Percentiles rank a stretch among this genome's conserved stretches.
Conservation (phyloP, 345 rosid genomes). For the Noccaea bulbosa region DNA sequence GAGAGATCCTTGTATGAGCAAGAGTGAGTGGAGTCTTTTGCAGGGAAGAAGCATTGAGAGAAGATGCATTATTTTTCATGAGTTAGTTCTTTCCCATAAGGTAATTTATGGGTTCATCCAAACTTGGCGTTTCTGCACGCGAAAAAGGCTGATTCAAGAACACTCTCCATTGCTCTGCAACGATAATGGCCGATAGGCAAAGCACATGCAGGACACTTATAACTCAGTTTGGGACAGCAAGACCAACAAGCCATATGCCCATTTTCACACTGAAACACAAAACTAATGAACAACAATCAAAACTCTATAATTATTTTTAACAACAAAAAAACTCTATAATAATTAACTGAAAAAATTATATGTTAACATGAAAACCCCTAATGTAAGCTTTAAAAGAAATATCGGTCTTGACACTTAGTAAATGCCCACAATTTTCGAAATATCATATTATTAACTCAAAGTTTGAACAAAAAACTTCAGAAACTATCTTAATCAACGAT, state of each 20-base stretch:
- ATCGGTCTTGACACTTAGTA: background rate
- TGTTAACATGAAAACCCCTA: too few relatives aligned
- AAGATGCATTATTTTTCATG: constrained; percentile 51
- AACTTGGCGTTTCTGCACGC: constrained; percentile 49
- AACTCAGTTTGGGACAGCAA: constrained; percentile 50
- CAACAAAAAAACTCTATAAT: too few relatives aligned
- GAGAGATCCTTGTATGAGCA: constrained; percentile 45
- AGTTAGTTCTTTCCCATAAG: constrained; percentile 41
- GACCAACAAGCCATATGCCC: constrained; percentile 56
- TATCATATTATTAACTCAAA: background rate
- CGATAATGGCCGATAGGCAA: constrained; percentile 52
- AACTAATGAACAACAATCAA: background rate
- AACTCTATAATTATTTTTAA: background rate
- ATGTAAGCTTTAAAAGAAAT: too few relatives aligned
- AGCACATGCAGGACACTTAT: constrained; percentile 53
- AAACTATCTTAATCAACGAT: background rate
- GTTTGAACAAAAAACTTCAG: background rate
- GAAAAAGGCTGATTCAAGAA: constrained; percentile 43
- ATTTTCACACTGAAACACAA: constrained; percentile 54
- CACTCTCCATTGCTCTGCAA: constrained; percentile 30
- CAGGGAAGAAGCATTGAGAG: constrained; percentile 56
- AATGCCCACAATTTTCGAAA: background rate
- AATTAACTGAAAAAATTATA: too few relatives aligned
- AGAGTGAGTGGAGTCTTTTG: constrained; percentile 41
- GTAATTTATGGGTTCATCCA: constrained; percentile 46